Evolutionary conservation across 495 filamentous ascomycete species (phyloP), one percentile per base, ranked within the genome.

Genomic region (Aspergillus bertholletiae): DNA sequence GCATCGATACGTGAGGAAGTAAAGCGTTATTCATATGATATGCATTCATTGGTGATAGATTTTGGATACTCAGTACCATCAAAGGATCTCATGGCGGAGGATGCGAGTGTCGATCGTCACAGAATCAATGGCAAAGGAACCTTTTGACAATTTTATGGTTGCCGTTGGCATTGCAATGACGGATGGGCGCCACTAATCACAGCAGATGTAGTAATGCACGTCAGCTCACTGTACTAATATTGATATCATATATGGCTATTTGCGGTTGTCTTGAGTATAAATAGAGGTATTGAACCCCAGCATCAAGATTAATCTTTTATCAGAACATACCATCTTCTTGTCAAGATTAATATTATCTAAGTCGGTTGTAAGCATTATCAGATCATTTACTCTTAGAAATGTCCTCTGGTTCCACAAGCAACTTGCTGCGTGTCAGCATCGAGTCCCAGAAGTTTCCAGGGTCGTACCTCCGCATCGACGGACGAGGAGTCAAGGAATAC

Each of bases 361-460:
- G 5, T 28, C 30, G 7, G 6, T 34, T 34, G 6, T 12, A 20
- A 40, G 2, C 37, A 40, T 20, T 20, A 20, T 40, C 37, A 13
- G 2, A 34, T 12, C 9, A 2, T 20, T 18, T 17, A 40, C 13
- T 20, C 3, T 2, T 21, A 18, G 3, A 6, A 40, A 40, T 40
- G n/a, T 20, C 37, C 4, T 28, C 26, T 17, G 18, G 37, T 5
- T 46, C 44, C 28, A 21, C 6, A 2, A 12, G 9, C 9, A 34
- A 34, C 24, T 12, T 49, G 22, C 17, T 49, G 9, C 24, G 28
- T 2, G 46, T 49, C 46, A 49, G 46, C 46, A 49, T 49, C 46
- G 46, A 49, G 17, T 49, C 46, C 17, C 7, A 49, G 17, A 9
- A 49, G 17, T 49, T 49, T 27, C 46, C 46, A 3, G 46, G 46